Evolutionary conservation across 2,329 filamentous ascomycete genomes (phyloP), one percentile per base, ranked within the genome.

Genomic region (Arthrobotrys sinensis): DNA sequence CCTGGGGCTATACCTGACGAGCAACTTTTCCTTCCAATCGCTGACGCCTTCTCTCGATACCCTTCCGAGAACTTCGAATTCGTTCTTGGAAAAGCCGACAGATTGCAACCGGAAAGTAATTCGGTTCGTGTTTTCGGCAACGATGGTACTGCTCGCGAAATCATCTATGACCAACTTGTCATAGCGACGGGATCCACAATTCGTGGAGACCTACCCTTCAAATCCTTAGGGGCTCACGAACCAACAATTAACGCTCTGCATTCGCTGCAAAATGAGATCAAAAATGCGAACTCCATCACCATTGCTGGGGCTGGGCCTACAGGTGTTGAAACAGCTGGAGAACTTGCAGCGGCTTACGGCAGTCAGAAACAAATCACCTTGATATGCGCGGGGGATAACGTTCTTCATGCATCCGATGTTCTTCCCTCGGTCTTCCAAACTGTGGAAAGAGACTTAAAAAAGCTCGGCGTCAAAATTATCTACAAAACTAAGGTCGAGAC

Each of bases 11-110:
- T 89, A 81, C 85, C 84, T 43, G 87, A 88, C 77, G 86, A 88
- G 10, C 84, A 88, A 80, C 83, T 89, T 80, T 85, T 87, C 82
- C 84, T 84, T 64, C 85, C 88, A 38, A 87, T 90, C 67, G 84
- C 84, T 69, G 82, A 85, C 0, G 87, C 87, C 5, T 85, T 90
- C 64, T 83, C 84, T 45, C 85, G 86, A 80, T 90, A 90, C 82
- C 85, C 87, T 8, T 76, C 83, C 1, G 85, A 85, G 12, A 85
- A 84, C 66, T 87, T 86, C 80, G 86, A 89, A 83, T 85, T 90
- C 80, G 81, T 90, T 79, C 81, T 88, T 76, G 88, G 88, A 79
- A 81, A 84, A 16, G 88, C 86, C 24, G 84, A 85, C 45, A 81
- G 80, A 43, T 82, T 87, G 70, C 85, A 87, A 76, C 73, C 84